These are phyloP conservation scores for Omphalea diandra DNA, from an alignment of 441 rosid genomes.

Conservation along the genomic window DNA sequence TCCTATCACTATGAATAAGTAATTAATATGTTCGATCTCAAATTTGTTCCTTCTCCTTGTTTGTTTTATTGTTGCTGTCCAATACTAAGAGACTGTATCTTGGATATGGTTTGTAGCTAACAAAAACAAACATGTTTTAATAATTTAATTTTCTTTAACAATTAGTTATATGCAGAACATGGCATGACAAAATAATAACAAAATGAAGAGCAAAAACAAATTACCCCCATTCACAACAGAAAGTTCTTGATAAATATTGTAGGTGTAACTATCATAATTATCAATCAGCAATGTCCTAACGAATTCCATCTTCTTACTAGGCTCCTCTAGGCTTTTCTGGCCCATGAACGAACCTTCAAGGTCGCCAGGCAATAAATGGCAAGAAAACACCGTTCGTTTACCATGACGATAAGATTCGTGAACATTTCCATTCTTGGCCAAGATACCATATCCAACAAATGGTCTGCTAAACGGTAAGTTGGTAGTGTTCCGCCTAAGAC, in stretches of 20 bases:
- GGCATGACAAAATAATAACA: not conserved
- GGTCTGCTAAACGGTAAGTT: slow-evolving; percentile 29
- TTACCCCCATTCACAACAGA: slow-evolving; percentile 85
- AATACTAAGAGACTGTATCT: no score
- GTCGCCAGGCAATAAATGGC: slow-evolving; percentile 49
- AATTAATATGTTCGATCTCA: no score
- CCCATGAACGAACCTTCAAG: slow-evolving; percentile 55
- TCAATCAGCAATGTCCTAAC: slow-evolving; percentile 92
- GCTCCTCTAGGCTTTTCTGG: slow-evolving; percentile 38
- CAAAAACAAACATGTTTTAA: no score
- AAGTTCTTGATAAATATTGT: slow-evolving; percentile 80
- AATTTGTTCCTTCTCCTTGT: no score
- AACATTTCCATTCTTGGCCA: slow-evolving; percentile 28
- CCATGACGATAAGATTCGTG: slow-evolving; percentile 29
- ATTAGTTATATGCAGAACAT: no score
- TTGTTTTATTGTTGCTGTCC: no score
- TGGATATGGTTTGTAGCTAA: no score
- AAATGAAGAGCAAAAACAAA: not conserved
- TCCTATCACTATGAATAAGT: not conserved
- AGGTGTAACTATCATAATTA: slow-evolving; percentile 96
- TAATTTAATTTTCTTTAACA: no score
- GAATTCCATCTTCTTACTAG: slow-evolving; percentile 48
- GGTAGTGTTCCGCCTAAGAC: slow-evolving; percentile 29
- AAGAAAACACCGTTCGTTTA: slow-evolving; percentile 36
- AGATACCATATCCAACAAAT: slow-evolving; percentile 33